Conservation (phyloP, 331 rosid genomes). For the Cucumis variabilis region DNA sequence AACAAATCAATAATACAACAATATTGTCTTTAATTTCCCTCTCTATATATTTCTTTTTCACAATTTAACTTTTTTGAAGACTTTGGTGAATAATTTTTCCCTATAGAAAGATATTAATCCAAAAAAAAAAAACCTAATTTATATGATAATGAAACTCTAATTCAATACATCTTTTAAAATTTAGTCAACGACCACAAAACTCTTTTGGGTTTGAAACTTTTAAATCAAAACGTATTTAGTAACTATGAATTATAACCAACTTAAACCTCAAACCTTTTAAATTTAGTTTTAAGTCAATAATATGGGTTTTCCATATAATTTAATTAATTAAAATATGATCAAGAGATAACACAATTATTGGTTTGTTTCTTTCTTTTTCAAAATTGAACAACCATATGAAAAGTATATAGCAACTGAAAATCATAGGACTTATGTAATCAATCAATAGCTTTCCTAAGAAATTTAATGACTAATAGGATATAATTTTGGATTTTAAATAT, state of each 20-base stretch:
- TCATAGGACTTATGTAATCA: background rate
- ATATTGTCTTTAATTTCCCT: background rate
- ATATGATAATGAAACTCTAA: no score
- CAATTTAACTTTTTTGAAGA: no score
- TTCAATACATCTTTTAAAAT: no score
- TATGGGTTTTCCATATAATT: background rate
- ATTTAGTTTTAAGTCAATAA: background rate
- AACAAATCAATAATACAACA: constrained; percentile 10
- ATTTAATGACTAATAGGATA: background rate
- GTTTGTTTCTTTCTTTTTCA: background rate
- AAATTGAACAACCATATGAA: background rate
- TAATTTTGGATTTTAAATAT: background rate
- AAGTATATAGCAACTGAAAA: background rate
- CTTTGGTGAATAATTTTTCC: no score
- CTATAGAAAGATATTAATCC: no score
- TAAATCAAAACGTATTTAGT: background rate
- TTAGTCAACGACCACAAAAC: no score
- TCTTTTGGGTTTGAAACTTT: no score
- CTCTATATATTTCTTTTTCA: background rate
- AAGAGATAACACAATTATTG: background rate
- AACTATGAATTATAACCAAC: background rate
- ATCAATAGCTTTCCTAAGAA: background rate
- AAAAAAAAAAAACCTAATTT: no score
- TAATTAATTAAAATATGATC: background rate
- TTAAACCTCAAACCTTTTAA: background rate